phyloP scores from a whole-genome alignment of 164 flowering plant genomes.

The Protea cynaroides region DNA sequence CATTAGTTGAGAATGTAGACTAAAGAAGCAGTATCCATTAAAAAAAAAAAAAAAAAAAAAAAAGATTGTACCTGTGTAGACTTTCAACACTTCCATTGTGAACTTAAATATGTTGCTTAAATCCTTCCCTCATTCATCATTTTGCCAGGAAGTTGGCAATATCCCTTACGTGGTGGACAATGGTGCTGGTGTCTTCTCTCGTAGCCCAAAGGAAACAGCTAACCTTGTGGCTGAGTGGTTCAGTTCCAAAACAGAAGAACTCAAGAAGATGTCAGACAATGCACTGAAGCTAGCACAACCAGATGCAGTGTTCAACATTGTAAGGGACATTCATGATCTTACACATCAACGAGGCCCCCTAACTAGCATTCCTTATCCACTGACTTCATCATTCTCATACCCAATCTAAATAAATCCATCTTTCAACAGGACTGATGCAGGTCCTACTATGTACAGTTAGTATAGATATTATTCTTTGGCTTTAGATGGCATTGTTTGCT shows the following conservation, averaged over 20 bases:
- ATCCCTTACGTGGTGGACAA: conserved; percentile 93
- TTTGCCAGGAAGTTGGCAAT: conserved; percentile 80
- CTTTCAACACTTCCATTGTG: too few species aligned
- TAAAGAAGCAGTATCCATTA: neutral
- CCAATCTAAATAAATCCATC: conserved; percentile 29
- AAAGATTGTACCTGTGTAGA: too few species aligned
- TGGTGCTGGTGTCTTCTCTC: conserved; percentile 90
- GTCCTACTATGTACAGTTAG: conserved; percentile 28
- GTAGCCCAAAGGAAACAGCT: conserved; percentile 82
- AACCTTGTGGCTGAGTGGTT: conserved; percentile 82
- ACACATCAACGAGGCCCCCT: conserved; percentile 60
- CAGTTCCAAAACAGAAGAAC: conserved; percentile 71
- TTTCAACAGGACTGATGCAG: neutral
- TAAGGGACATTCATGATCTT: conserved; percentile 78
- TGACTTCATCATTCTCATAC: conserved; percentile 72
- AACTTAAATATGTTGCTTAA: neutral
- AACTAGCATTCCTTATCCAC: conserved; percentile 50
- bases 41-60: neutral
- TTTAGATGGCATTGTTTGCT: conserved; percentile 13
- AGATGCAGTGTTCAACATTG: conserved; percentile 92
- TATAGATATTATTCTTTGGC: conserved; percentile 34
- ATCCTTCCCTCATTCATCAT: neutral
- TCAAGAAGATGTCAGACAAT: conserved; percentile 71
- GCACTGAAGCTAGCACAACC: conserved; percentile 90
- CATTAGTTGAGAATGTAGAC: neutral